Base-by-base conservation (phyloP, 148 eudicot species). In the Amaranthus hypochondriacus region DNA sequence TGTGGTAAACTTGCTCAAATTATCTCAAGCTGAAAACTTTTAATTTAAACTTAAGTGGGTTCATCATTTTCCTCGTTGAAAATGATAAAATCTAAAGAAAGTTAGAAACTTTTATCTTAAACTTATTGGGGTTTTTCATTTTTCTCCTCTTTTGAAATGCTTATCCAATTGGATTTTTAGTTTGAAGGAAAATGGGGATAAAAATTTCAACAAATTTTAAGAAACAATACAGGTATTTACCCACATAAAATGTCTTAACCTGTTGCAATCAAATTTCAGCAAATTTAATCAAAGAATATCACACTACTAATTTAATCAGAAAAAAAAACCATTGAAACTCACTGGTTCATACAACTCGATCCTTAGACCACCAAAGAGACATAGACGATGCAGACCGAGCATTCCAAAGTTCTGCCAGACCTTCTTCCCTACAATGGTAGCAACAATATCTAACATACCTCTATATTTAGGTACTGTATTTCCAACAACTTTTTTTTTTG, bases 331-430 rank as follows among this genome's bases (percentile, higher is more conserved):
- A 71, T 12, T 5, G 42, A 69, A 83, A 83, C 97, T 65, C 80
- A 95, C 99, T 73, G 99, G 99, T 70, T 95, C 99, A 74, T 95
- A 95, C 70, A 95, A 76, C 48, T 96, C 99, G 46, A 95, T 95
- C 84, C 99, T 87, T 71, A 95, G 66, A 70, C 99, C 97, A 78
- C 99, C 99, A 78, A 76, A 92, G 76, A 95, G 67, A 73, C 97
- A 92, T 80, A 92, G 98, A 68, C 97, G 96, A 82, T 95, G 98
- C 64, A 95, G 67, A 69, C 98, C 98, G 10, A 97, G 98, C 48
- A 95, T 95, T 95, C 99, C 97, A 95, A 5, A 95, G 91, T 46
- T 97, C 80, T 44, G 93, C 62, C 15, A 86, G 42, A 48, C 97
- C 97, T 86, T 95, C 99, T 84, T 95, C 99, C 77, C 84, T 87